Conservation (phyloP, 2,329 filamentous ascomycete species). For the Apiospora phragmitis region DNA sequence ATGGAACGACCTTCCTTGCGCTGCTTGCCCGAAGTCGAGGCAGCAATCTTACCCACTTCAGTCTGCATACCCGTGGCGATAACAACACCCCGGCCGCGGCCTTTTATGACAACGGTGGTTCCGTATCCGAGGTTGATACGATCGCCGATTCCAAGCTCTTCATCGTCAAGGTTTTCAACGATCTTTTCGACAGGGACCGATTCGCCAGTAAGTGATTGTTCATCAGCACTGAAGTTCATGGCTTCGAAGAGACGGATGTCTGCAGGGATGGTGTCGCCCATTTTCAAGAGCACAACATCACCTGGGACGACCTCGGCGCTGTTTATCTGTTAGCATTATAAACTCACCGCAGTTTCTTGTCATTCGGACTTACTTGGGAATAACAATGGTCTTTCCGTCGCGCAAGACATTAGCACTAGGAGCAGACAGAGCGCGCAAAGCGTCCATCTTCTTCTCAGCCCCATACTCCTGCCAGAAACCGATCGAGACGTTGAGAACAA, state of each 20-base stretch:
- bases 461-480: conserved; percentile 66
- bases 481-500: conserved; percentile 68
- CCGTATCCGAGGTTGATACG: conserved; percentile 75
- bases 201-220: conserved; percentile 76
- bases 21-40: conserved; percentile 52
- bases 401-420: conserved; percentile 64
- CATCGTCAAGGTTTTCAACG: conserved; percentile 52
- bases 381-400: conserved; percentile 57
- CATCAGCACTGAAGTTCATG: conserved; percentile 80
- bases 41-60: conserved; percentile 70
- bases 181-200: conserved; percentile 71
- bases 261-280: conserved; percentile 74
- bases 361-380: conserved; percentile 51
- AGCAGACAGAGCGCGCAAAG: conserved; percentile 59
- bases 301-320: conserved; percentile 69
- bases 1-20: conserved; percentile 55
- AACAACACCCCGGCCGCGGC: conserved; percentile 71
- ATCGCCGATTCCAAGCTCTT: conserved; percentile 66
- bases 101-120: conserved; percentile 71
- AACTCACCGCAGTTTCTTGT: neutral
- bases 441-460: conserved; percentile 68
- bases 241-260: conserved; percentile 70
- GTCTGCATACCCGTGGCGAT: conserved; percentile 72
- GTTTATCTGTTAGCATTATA: conserved; percentile 18
- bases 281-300: conserved; percentile 67